A percentile compares a stretch with the other conserved stretches of the same genome.
Evolutionary conservation across 2,329 filamentous ascomycete genomes (phyloP).

Genomic region (Fusarium avenaceum): DNA sequence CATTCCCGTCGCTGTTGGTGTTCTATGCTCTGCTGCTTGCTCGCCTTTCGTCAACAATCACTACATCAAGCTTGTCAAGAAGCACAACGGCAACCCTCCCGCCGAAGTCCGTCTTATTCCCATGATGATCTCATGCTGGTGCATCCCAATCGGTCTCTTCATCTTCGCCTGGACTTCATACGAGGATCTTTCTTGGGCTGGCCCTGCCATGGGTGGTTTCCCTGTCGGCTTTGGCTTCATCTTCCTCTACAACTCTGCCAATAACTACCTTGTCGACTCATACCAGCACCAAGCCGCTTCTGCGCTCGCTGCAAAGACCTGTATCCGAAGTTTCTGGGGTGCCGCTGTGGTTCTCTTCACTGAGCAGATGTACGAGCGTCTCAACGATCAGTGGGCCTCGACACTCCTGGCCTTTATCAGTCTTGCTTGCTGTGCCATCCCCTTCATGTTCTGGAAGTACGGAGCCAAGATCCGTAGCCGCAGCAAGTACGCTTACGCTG

Average conservation of each 20-base stretch:
- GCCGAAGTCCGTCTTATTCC: conserved; percentile 84
- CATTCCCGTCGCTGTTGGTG: conserved; percentile 83
- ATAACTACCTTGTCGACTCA: conserved; percentile 77
- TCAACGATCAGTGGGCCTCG: conserved; percentile 83
- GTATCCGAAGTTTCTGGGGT: conserved; percentile 83
- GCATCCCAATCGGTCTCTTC: conserved; percentile 71
- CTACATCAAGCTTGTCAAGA: conserved; percentile 74
- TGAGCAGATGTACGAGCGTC: conserved; percentile 80
- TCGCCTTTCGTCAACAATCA: conserved; percentile 83
- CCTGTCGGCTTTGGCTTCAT: conserved; percentile 85
- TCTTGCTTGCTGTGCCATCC: conserved; percentile 84
- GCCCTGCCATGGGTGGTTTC: conserved; percentile 78
- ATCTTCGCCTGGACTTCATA: conserved; percentile 76
- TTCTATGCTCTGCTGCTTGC: conserved; percentile 74
- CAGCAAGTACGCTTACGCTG: conserved; percentile 81
- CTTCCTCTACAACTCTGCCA: conserved; percentile 84
- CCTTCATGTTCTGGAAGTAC: conserved; percentile 84
- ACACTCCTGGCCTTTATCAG: conserved; percentile 79
- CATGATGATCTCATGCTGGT: conserved; percentile 84
- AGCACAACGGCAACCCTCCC: conserved; percentile 79
- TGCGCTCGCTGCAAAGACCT: conserved; percentile 85
- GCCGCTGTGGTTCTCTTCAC: conserved; percentile 84
- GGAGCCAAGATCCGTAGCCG: conserved; percentile 77
- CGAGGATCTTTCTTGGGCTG: conserved; percentile 74
- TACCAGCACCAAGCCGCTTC: conserved; percentile 82